Evolutionary conservation across 441 rosid species (phyloP), one percentile per base, ranked within the genome.

Genomic region (Gossypium gossypioides): DNA sequence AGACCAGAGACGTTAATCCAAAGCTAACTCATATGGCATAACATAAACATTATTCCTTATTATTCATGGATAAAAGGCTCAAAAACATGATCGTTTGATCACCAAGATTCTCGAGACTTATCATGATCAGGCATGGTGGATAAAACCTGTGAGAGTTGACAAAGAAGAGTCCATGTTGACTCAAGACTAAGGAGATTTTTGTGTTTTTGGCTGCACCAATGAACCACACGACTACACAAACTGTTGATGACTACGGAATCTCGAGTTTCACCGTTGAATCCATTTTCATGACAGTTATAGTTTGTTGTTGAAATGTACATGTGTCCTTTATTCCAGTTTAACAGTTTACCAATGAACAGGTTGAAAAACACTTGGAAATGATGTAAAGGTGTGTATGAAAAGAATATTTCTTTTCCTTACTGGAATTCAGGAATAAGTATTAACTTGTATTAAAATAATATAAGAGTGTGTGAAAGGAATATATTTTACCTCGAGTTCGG

Each of bases 381-480:
- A 40, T 64, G 68, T 25, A 64, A 64, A 64, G 52, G 68, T 10
- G 32, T 4, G 32, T 46, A 9, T 9, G 46, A 40, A 40, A 40
- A 40, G 46, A 40, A 40, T 40, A 40, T 9, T 40, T 40, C 46
- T 40, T 40, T 40, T 40, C 46, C 46, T 40, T 9, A 40, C 13
- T 9, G 46, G 46, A 40, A 40, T 40, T 40, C 12, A 40, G 13
- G 46, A 8, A 40, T 40, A 40, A 40, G 46, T 40, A 40, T 40
- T 40, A 40, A 40, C 46, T 40, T 40, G 46, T 40, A 9, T 9
- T 40, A 9, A 19, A 19, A 42, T 21, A 51, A 19, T 64, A 50
- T 34, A 67, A 67, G 51, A 22, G 71, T 15, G 58, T 52, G 72
- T 54, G 72, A 32, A 68, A 54, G 46, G 72, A 52, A 52, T 68